Percentiles rank a stretch among this genome's conserved stretches.
These are phyloP conservation scores for Rickenella mellea DNA, from an alignment of 768 basidiomycete genomes.

Conservation along the genomic window DNA sequence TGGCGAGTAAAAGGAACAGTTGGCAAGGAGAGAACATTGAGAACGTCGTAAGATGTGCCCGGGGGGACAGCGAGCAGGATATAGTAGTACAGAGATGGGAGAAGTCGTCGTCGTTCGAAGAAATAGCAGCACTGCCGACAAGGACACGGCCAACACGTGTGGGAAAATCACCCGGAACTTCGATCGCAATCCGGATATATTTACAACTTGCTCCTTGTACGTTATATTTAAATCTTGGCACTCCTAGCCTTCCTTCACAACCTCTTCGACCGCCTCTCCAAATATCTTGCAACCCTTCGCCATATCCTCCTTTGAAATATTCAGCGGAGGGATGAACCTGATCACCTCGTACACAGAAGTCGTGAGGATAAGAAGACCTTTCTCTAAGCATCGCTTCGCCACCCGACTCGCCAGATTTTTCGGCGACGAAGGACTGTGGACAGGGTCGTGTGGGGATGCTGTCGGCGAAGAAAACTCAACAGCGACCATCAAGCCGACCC, in stretches of 20 bases:
- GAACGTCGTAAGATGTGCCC: no score
- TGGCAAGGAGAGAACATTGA: no score
- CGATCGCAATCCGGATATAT: no score
- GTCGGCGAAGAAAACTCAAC: conserved; percentile 66
- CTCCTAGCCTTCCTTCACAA: conserved; percentile 33
- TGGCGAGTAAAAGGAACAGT: no score
- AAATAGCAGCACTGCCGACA: no score
- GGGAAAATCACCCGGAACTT: no score
- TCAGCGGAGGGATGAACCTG: conserved; percentile 89
- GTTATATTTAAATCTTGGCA: no score
- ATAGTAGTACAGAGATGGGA: no score
- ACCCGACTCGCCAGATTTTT: conserved; percentile 59
- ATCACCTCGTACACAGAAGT: conserved; percentile 84
- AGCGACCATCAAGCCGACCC: conserved; percentile 82
- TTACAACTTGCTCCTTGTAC: no score
- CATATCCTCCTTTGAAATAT: conserved; percentile 69
- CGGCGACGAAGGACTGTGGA: conserved; percentile 25
- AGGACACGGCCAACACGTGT: no score
- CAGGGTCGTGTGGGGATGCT: conserved; percentile 42
- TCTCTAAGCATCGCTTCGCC: conserved; percentile 72
- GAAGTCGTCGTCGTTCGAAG: no score
- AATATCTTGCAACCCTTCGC: conserved; percentile 59
- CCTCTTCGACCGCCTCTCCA: conserved; percentile 59
- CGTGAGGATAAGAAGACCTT: conserved; percentile 80
- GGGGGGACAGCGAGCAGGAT: no score